These are phyloP conservation scores for Didymella glomerata DNA, from an alignment of 2,329 filamentous ascomycete genomes.

Conservation along the genomic window DNA sequence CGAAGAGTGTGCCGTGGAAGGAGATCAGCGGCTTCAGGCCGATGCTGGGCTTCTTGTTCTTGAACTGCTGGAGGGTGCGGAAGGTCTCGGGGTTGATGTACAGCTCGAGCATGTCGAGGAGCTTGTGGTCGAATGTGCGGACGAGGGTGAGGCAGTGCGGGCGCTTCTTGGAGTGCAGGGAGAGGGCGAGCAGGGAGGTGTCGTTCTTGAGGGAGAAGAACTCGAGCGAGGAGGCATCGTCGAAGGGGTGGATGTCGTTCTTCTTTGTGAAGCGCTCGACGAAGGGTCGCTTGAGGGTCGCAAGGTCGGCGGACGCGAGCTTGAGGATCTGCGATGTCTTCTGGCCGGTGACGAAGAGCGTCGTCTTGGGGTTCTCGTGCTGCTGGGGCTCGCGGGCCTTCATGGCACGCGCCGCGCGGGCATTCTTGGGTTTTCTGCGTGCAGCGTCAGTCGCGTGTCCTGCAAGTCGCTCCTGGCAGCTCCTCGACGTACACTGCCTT, in stretches of 20 bases:
- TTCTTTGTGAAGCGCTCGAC: conserved; percentile 96
- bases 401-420: conserved; percentile 92
- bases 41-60: conserved; percentile 68
- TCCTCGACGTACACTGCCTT: conserved; percentile 40
- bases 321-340: conserved; percentile 83
- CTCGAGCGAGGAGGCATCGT: conserved; percentile 85
- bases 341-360: conserved; percentile 88
- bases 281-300: conserved; percentile 83
- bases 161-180: conserved; percentile 90
- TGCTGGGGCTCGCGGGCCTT: conserved; percentile 91
- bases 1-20: conserved; percentile 90
- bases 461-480: accelerated
- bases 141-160: conserved; percentile 86
- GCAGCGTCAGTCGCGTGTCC: conserved; percentile 7
- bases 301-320: conserved; percentile 84
- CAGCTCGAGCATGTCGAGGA: conserved; percentile 95
- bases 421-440: conserved; percentile 73
- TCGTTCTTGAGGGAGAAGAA: conserved; percentile 99
- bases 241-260: conserved; percentile 94
- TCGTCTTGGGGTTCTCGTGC: conserved; percentile 87
- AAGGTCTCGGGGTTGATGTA: conserved; percentile 79
- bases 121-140: conserved; percentile 83
- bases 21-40: conserved; percentile 88
- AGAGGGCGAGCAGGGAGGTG: conserved; percentile 83
- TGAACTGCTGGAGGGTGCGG: conserved; percentile 76